Evolutionary conservation across 2,329 filamentous ascomycete genomes (phyloP), one percentile per base, ranked within the genome.

Genomic region (Fusarium pilosicola): DNA sequence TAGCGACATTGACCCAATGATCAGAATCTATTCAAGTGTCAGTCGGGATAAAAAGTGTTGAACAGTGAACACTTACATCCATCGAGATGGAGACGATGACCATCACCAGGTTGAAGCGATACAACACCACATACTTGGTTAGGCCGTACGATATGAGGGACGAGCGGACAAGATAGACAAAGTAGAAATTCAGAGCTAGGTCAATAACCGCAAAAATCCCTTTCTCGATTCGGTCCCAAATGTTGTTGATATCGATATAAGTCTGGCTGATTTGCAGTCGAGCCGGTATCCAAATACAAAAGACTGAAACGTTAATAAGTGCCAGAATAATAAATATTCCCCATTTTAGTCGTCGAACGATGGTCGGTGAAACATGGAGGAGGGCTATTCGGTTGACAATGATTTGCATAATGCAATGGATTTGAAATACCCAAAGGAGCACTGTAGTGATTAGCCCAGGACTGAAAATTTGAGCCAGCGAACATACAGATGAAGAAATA

Each of bases 221-320:
- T 70, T 88, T 88, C 60, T 87, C 85, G 48, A 83, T 79, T 22
- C 86, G 84, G 51, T 88, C 86, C 85, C 85, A 88, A 34, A 86
- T 75, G 1, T 82, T 71, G 71, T 88, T 88, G 64, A 87, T 78
- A 24, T 78, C 64, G 44, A 86, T 80, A 49, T 82, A 87, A 6
- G 69, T 80, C 9, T 80, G 38, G 41, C 74, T 82, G 52, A 84
- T 79, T 59, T 85, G 81, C 22, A 86, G 79, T 7, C 85, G 83
- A 17, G 85, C 81, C 1, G 86, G 86, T 36, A 88, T 84, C 86
- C 86, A 88, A 52, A 88, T 85, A 51, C 81, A 83, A 65, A 85
- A 86, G 14, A 88, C 86, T 2, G 84, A 83, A 54, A 88, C 81
- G 62, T 88, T 88, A 71, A 88, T 83, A 6, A 78, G 49, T 9